Base-by-base conservation (phyloP, 345 rosid genomes). In the Syzygium aromaticum region DNA sequence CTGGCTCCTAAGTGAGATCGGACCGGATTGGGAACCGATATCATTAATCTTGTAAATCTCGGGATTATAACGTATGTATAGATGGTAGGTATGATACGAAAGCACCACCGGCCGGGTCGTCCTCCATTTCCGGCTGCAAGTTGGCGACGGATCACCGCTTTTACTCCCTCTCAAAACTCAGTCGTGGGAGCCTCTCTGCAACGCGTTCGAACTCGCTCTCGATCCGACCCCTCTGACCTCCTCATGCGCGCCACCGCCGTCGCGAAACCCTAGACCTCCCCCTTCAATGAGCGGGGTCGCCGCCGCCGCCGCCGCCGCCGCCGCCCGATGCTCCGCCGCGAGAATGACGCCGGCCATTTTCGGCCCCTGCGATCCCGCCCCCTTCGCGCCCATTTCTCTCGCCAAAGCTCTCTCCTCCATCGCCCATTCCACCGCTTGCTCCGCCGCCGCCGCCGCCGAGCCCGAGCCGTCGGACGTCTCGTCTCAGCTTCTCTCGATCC, bases 401-500 rank as follows among this genome's bases (percentile, higher is more conserved):
- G 40, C 85, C 10, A 54, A 30, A 30, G 85, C 85, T 8, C 59
- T 84, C 61, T 52, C 59, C 17, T 54, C 59, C 59, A 30, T 54
- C 61, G 38, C 57, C 85, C 46, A 43, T 43, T 43, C 46, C 46
- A 43, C 46, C 46, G 46, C 46, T 43, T 43, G 46, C 43, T 84
- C 88, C 7, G 38, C 87, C 23, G 40, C 51, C 80, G 30, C 89
- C 84, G 77, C 90, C 86, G 61, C 89, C 88, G 77, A 52, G 8
- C 43, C 85, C 23, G 87, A 82, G 13, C 59, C 11, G 51, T 52
- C 30, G 83, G 56, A 57, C 86, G 51, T 92, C 73, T 87, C 93
- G 22, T 87, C 91, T 28, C 92, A 87, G 30, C 88, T 96, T 15
- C 89, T 91, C 87, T 89, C 94, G 40, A 86, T 93, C 61, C 92